Evolutionary conservation across 371 early-diverging fungal species (phyloP).

Genomic region (Mortierella sp.): DNA sequence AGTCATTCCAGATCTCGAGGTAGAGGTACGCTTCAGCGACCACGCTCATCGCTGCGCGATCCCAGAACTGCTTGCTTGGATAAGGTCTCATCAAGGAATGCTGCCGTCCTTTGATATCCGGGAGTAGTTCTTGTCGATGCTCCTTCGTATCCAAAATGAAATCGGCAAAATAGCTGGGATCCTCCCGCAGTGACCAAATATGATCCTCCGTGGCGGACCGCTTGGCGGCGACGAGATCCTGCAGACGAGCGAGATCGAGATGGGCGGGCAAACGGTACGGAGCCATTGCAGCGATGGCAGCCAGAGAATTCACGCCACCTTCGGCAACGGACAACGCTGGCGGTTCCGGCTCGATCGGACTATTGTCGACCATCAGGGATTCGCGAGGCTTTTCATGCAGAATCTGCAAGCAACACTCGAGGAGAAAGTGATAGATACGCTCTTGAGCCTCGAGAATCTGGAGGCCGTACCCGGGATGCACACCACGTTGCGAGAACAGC

Average conservation of each 20-base stretch:
- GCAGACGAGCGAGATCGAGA: conserved; percentile 25
- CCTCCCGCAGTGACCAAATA: conserved; percentile 37
- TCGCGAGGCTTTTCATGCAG: conserved; percentile 31
- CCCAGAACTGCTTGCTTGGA: conserved; percentile 27
- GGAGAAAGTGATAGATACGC: conserved; percentile 31
- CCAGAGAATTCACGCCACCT: conserved; percentile 13
- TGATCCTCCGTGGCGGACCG: conserved; percentile 35
- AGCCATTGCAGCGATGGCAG: conserved; percentile 23
- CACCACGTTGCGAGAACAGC: conserved; percentile 20
- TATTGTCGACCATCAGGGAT: conserved; percentile 14
- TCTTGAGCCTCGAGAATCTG: conserved; percentile 35
- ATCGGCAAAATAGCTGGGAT: conserved; percentile 35
- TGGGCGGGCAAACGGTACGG: conserved; percentile 28
- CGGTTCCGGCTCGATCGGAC: conserved; percentile 26
- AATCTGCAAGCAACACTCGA: conserved; percentile 34
- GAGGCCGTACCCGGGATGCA: conserved; percentile 23
- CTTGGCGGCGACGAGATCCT: conserved; percentile 30
- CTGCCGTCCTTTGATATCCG: conserved; percentile 20
- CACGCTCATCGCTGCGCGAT: conserved; percentile 17
- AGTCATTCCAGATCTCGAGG: conserved; percentile 18
- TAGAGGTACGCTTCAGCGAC: conserved; percentile 19
- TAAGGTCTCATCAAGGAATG: conserved; percentile 31
- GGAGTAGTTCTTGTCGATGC: conserved; percentile 35
- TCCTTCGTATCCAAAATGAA: conserved; percentile 33
- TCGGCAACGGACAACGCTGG: conserved; percentile 31